Percentiles rank a stretch among this genome's conserved stretches.
These are phyloP conservation scores for Leccinum imitatum DNA, from an alignment of 768 basidiomycete genomes.

Conservation along the genomic window DNA sequence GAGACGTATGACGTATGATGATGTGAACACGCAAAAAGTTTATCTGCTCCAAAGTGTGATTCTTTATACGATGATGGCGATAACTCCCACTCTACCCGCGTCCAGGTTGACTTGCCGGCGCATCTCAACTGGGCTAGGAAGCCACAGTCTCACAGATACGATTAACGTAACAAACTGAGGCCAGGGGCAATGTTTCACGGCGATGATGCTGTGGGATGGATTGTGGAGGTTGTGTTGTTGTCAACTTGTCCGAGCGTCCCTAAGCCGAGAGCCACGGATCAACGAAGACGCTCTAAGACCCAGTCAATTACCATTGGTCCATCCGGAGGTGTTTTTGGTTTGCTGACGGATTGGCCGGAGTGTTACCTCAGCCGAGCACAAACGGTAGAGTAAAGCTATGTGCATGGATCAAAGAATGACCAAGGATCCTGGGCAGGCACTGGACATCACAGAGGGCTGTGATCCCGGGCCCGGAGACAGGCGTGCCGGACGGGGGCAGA, in stretches of 20 bases:
- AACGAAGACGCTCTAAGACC: not conserved
- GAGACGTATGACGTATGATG: constrained; percentile 5
- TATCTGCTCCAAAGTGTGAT: constrained; percentile 2
- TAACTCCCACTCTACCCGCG: not conserved
- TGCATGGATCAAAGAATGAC: not conserved
- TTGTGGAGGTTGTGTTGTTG: not conserved
- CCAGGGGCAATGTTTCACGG: not conserved
- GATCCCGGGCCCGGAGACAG: constrained; percentile 11
- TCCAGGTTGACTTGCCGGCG: constrained; percentile 12
- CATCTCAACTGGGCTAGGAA: constrained; percentile 2
- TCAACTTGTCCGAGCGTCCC: not conserved
- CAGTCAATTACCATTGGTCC: not conserved
- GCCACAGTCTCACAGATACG: not conserved
- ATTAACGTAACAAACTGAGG: constrained; percentile 13
- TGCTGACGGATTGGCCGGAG: not conserved
- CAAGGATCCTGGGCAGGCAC: not conserved
- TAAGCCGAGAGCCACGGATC: constrained; percentile 2
- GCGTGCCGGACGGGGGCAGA: not conserved
- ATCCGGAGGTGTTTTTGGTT: not conserved
- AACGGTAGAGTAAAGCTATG: not conserved
- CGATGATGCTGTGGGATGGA: not conserved
- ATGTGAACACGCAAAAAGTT: constrained; percentile 4
- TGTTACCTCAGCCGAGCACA: not conserved
- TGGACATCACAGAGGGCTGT: constrained; percentile 1
- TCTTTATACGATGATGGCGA: not conserved